Percentiles rank a stretch among this genome's conserved stretches.
phyloP scores from a whole-genome alignment of 2,329 filamentous ascomycete species.

The Mycosphaerella sp. region DNA sequence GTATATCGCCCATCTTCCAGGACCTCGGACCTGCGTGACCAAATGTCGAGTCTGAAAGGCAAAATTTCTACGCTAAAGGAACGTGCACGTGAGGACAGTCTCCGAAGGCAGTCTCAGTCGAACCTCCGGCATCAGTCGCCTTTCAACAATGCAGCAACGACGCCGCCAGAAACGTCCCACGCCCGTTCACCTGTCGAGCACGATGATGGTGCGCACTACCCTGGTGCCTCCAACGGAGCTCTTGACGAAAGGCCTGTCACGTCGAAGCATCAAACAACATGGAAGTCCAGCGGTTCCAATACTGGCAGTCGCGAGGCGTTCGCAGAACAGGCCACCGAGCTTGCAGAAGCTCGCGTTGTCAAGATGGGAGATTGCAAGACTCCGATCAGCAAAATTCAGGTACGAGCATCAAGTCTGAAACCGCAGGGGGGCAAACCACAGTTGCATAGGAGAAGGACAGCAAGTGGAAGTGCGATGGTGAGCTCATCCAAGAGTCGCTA shows the following conservation, averaged over 20 bases:
- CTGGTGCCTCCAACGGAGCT: background rate
- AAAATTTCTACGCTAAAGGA: conserved; percentile 76
- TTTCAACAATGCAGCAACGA: conserved; percentile 58
- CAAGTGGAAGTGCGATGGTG: conserved; percentile 25
- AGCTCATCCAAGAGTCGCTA: conserved; percentile 25
- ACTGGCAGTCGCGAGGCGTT: conserved; percentile 1
- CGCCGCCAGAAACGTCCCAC: conserved; percentile 31
- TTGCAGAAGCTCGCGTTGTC: conserved; percentile 15
- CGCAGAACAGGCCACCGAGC: conserved; percentile 7
- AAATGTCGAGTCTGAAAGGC: conserved; percentile 78
- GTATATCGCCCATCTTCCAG: conserved; percentile 63
- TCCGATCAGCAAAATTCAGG: conserved; percentile 15
- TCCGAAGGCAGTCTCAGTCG: conserved; percentile 70
- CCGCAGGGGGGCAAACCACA: conserved; percentile 1
- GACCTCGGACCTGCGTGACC: conserved; percentile 68
- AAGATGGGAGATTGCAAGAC: conserved; percentile 14
- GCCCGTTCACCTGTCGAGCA: background rate
- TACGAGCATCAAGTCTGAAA: background rate
- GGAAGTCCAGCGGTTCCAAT: conserved; percentile 3
- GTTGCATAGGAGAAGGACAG: conserved; percentile 22
- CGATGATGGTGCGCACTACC: background rate
- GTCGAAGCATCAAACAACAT: background rate
- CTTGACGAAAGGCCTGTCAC: background rate
- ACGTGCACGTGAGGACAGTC: conserved; percentile 69
- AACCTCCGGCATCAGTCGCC: conserved; percentile 66